phyloP scores from a whole-genome alignment of 1,139 yeast species.

The Taphrina communis region DNA sequence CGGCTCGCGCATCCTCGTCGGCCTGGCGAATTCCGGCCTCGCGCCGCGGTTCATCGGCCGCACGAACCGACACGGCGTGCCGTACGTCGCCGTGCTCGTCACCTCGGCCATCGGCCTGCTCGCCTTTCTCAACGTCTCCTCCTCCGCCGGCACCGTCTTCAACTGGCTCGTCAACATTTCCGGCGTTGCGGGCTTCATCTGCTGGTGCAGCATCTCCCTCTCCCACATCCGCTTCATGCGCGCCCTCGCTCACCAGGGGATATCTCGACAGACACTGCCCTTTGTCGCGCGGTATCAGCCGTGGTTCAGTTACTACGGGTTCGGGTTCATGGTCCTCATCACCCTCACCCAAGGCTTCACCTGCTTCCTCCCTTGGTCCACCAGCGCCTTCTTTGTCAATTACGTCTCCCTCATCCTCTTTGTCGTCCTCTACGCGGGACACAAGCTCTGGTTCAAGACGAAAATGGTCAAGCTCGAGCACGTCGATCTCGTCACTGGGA shows the following conservation, averaged over 20 bases:
- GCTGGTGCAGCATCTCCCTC: constrained; percentile 60
- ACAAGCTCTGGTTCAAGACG: constrained; percentile 56
- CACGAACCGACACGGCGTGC: constrained; percentile 64
- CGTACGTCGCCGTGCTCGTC: constrained; percentile 59
- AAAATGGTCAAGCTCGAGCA: constrained; percentile 54
- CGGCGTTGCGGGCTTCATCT: constrained; percentile 62
- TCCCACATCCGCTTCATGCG: constrained; percentile 50
- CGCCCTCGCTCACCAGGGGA: constrained; percentile 45
- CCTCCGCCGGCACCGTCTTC: constrained; percentile 73
- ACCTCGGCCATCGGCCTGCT: constrained; percentile 56
- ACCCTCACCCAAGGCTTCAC: constrained; percentile 69
- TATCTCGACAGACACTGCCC: constrained; percentile 42
- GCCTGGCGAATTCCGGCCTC: constrained; percentile 64
- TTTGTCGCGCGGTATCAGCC: constrained; percentile 64
- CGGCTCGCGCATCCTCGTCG: constrained; percentile 66
- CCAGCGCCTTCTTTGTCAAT: constrained; percentile 67
- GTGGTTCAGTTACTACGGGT: constrained; percentile 57
- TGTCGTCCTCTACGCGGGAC: constrained; percentile 58
- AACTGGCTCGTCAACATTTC: constrained; percentile 83
- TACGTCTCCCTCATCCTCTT: constrained; percentile 62
- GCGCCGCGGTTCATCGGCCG: constrained; percentile 66
- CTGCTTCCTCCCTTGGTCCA: constrained; percentile 62
- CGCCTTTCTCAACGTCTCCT: constrained; percentile 71
- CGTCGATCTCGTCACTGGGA: constrained; percentile 54
- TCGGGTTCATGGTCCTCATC: constrained; percentile 63